Base-by-base conservation (phyloP, 352 stramenopile genomes). In the Sclerospora graminicola region DNA sequence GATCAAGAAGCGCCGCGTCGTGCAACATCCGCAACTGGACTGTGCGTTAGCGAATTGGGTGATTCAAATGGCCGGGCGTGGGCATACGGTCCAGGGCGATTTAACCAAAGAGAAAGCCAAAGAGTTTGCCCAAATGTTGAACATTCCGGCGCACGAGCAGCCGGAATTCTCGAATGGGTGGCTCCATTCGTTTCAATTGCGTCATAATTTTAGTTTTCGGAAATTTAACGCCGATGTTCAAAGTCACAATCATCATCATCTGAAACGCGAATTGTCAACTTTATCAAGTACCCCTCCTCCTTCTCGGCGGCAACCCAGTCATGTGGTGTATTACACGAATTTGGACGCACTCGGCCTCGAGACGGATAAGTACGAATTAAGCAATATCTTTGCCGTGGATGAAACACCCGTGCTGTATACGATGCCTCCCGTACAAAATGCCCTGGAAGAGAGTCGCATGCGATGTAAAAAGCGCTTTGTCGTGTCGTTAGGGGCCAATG, bases 51-150 rank as follows among this genome's bases (percentile, higher is more conserved):
- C 79, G 30, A 91, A 91, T 56, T 91, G 79, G 79, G 76, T 91
- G 57, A 86, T 91, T 42, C 76, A 91, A 57, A 86, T 74, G 52
- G 74, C 76, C 16, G 72, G 85, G 30, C 66, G 78, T 5, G 78
- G 78, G 19, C 77, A 86, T 41, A 84, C 74, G 7, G 73, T 91
- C 8, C 77, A 88, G 42, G 79, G 79, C 28, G 79, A 91, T 49
- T 69, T 82, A 31, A 91, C 78, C 21, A 91, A 91, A 49, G 76
- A 91, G 43, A 91, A 91, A 40, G 79, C 74, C 47, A 86, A 86
- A 48, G 68, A 89, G 33, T 87, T 91, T 45, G 76, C 79, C 23
- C 72, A 80, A 36, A 87, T 89, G 77, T 56, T 89, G n/a, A 50
- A 54, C 8, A 89, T 89, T 49, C 76, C 74, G 1, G 71, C 84